These are phyloP conservation scores for Colletotrichum tropicicola DNA, from an alignment of 2,329 filamentous ascomycete genomes.

Conservation along the genomic window DNA sequence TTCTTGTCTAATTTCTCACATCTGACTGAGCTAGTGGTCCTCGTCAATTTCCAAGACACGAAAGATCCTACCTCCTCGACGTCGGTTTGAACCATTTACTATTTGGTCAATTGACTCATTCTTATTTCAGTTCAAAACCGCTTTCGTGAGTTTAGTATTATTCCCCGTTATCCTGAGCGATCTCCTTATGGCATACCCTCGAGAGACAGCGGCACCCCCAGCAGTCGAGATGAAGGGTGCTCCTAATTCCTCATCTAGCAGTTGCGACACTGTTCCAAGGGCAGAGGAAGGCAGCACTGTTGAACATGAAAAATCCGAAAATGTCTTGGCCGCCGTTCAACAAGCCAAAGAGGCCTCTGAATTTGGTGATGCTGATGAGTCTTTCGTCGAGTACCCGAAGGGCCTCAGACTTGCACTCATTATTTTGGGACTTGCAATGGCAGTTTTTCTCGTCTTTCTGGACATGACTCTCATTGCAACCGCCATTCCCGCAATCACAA, in stretches of 20 bases:
- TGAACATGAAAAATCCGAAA: background rate
- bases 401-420: slow-evolving; percentile 54
- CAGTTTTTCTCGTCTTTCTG: slow-evolving; percentile 58
- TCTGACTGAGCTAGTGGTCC: background rate
- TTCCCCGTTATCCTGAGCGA: background rate
- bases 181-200: background rate
- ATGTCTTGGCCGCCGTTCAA: too few species aligned
- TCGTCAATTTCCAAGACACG: background rate
- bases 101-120: background rate
- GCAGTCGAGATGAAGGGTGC: background rate
- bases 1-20: background rate
- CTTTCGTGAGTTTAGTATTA: background rate
- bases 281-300: background rate
- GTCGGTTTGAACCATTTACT: background rate
- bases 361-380: background rate
- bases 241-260: background rate
- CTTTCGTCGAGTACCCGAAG: slow-evolving; percentile 4
- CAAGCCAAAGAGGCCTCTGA: background rate
- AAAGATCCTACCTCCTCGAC: background rate
- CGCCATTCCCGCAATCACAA: slow-evolving; percentile 59
- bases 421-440: slow-evolving; percentile 59
- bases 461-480: slow-evolving; percentile 32
- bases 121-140: background rate
- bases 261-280: background rate
- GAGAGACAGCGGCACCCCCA: background rate